Conservation (phyloP, 2,329 filamentous ascomycete species). For the Bipolaris sorokiniana region DNA sequence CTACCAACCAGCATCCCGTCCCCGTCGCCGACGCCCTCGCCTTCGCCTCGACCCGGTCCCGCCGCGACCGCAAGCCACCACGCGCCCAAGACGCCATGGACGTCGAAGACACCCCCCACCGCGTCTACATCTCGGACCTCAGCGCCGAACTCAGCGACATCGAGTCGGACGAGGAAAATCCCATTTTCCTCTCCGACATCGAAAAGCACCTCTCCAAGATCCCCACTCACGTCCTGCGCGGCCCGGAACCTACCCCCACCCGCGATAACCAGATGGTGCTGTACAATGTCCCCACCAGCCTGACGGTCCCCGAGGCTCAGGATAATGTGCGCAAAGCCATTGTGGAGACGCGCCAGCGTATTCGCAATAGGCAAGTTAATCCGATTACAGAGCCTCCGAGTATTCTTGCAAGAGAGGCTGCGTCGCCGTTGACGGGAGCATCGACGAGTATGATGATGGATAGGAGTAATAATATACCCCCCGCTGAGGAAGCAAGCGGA, state of each 20-base stretch:
- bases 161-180: slow-evolving; percentile 65
- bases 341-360: slow-evolving; percentile 74
- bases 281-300: slow-evolving; percentile 77
- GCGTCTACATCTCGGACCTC: slow-evolving; percentile 88
- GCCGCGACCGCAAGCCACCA: slow-evolving; percentile 25
- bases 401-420: slow-evolving; percentile 1
- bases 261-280: slow-evolving; percentile 74
- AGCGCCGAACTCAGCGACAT: slow-evolving; percentile 82
- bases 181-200: slow-evolving; percentile 85
- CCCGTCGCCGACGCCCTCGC: slow-evolving; percentile 21
- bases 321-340: slow-evolving; percentile 80
- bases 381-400: slow-evolving; percentile 40
- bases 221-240: slow-evolving; percentile 70
- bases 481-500: slow-evolving; percentile 49
- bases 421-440: slow-evolving; percentile 1
- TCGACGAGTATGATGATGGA: neutral
- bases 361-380: slow-evolving; percentile 64
- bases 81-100: slow-evolving; percentile 69
- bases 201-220: slow-evolving; percentile 77
- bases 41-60: slow-evolving; percentile 16
- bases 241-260: slow-evolving; percentile 50
- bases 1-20: neutral
- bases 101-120: slow-evolving; percentile 83
- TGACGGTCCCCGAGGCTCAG: slow-evolving; percentile 76
- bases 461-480: slow-evolving; percentile 13